These are phyloP conservation scores for Clavispora phyllophila DNA, from an alignment of 805 yeast genomes.

Conservation along the genomic window DNA sequence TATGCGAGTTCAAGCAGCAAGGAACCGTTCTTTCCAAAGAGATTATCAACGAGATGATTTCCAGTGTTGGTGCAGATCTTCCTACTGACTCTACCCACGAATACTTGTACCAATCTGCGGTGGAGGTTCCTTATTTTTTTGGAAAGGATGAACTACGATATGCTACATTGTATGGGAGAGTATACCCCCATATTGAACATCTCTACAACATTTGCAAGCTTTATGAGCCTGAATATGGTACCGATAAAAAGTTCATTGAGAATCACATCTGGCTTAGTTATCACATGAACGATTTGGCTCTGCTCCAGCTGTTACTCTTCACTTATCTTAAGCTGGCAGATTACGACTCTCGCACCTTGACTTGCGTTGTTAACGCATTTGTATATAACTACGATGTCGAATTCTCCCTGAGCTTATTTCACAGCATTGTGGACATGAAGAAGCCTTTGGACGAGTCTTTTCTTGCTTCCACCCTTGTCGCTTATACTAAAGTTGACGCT, in stretches of 20 bases:
- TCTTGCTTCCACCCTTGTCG: constrained; percentile 22
- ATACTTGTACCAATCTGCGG: constrained; percentile 8
- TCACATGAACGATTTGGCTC: constrained; percentile 28
- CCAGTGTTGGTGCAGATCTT: constrained; percentile 9
- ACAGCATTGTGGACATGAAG: constrained; percentile 18
- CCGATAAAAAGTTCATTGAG: constrained; percentile 17
- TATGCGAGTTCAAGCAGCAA: constrained; percentile 6
- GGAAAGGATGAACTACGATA: constrained; percentile 9
- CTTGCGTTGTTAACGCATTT: constrained; percentile 26
- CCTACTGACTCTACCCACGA: constrained; percentile 8
- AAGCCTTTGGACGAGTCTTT: constrained; percentile 21
- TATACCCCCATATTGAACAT: constrained; percentile 18
- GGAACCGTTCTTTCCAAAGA: constrained; percentile 6
- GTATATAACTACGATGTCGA: constrained; percentile 31
- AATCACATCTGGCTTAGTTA: constrained; percentile 31
- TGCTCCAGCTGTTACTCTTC: constrained; percentile 18
- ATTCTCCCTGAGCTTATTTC: constrained; percentile 22
- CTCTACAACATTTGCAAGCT: constrained; percentile 18
- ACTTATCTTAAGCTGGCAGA: constrained; percentile 16
- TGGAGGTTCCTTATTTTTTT: constrained; percentile 11
- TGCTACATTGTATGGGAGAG: neutral
- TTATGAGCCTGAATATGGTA: constrained; percentile 13
- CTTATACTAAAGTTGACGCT: constrained; percentile 23
- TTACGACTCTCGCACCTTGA: constrained; percentile 21
- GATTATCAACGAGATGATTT: constrained; percentile 10